Base-by-base conservation (phyloP, 805 yeast genomes). In the Teunomyces funiuensis region DNA sequence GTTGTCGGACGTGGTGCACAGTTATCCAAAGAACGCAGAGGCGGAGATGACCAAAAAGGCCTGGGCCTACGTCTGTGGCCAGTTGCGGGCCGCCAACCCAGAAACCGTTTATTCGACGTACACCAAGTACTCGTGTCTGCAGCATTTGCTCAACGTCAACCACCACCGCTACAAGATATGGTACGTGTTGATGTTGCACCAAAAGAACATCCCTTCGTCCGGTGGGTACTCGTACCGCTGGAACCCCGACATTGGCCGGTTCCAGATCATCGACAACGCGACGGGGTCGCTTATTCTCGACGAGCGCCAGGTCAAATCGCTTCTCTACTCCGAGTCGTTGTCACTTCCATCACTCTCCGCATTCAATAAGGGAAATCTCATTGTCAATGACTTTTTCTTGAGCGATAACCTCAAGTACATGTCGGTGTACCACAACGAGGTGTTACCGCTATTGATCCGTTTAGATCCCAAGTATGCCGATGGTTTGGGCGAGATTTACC, bases 71-170 rank as follows among this genome's bases (percentile, higher is more conserved):
- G 61, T 66, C 7, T 57, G 65, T 28, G 63, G 65, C 19, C 65
- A 61, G 36, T 46, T 66, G 31, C 44, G 71, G 16, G 50, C 54
- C 5, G 67, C 66, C n/a, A 65, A 66, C 41, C 71, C 71, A 1
- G 65, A 63, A 34, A 64, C 71, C 1, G 71, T 66, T 0, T 66
- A 66, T 41, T 63, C 69, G 10, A 66, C 71, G 2, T 66, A 66
- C 37, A 65, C 71, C 20, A 66, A 66, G 40, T 66, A 65, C 37
- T 63, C 69, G 7, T 64, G 70, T 39, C 68, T 59, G 28, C 71
- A 66, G 42, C 71, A 66, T 50, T 47, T 66, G 23, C 37, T 49
- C n/a, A 61, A 65, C 39, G 71, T 66, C 13, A 61, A 58, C 27
- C 71, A 66, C 36, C 64, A 55, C 42, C 42, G 69, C 15, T 66